These are phyloP conservation scores for Penicillium robsamsonii DNA, from an alignment of 495 filamentous ascomycete genomes.

Conservation along the genomic window DNA sequence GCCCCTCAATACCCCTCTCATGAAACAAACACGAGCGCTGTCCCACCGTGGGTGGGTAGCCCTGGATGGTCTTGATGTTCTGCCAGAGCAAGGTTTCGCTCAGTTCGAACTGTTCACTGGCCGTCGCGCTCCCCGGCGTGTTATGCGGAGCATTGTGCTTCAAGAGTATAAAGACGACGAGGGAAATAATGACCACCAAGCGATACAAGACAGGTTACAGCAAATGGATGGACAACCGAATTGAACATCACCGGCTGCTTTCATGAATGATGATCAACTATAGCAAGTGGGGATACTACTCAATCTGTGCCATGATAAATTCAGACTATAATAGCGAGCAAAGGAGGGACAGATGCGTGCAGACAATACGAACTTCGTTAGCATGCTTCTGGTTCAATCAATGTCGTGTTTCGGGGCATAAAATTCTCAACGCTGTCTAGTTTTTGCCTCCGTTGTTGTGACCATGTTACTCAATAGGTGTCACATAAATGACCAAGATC, in stretches of 20 bases:
- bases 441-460: no score
- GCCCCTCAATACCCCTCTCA: constrained; percentile 67
- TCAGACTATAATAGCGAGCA: neutral
- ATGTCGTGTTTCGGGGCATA: no score
- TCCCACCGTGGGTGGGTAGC: constrained; percentile 67
- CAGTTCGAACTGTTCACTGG: constrained; percentile 82
- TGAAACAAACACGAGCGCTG: constrained; percentile 58
- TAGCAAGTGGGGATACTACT: neutral
- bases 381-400: no score
- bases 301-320: neutral
- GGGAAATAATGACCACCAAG: constrained; percentile 33
- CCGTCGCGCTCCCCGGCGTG: constrained; percentile 63
- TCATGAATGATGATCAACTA: neutral
- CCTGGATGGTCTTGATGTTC: constrained; percentile 72
- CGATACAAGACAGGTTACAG: constrained; percentile 35
- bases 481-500: no score
- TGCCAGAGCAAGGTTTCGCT: constrained; percentile 76
- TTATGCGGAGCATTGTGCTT: constrained; percentile 57
- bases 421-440: no score
- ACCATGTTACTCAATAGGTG: no score
- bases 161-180: constrained; percentile 43
- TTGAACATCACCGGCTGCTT: constrained; percentile 16
- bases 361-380: no score
- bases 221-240: constrained; percentile 40
- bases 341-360: no score